phyloP scores from a whole-genome alignment of 1,139 yeast species.

The Casaregolazyma suthepensis region DNA sequence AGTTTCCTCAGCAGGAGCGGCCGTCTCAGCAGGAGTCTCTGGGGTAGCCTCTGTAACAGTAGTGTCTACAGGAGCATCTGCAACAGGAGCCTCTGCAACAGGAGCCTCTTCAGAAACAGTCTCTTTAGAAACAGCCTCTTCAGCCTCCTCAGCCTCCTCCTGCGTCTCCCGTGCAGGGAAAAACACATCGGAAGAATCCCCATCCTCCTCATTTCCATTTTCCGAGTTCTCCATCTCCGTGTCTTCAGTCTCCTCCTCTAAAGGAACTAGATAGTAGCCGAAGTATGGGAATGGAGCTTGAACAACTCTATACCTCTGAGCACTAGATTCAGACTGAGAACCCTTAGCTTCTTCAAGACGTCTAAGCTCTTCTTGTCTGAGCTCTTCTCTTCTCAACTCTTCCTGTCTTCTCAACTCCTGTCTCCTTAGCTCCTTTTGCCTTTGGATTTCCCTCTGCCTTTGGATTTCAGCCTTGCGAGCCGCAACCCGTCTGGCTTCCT shows the following conservation, averaged over 20 bases:
- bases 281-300: conserved; percentile 5
- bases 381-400: conserved; percentile 2
- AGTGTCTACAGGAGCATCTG: neutral
- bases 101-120: neutral
- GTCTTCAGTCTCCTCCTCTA: conserved; percentile 6
- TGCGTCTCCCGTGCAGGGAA: neutral
- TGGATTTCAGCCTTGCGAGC: conserved; percentile 1
- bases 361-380: neutral
- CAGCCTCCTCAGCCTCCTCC: neutral
- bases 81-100: neutral
- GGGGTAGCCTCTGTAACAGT: conserved; percentile 1
- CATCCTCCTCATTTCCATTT: neutral
- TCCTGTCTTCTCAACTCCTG: neutral
- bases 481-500: neutral
- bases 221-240: conserved; percentile 1
- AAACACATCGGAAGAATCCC: neutral
- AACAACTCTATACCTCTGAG: conserved; percentile 6
- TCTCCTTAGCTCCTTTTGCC: neutral
- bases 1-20: too few species aligned
- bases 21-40: too few species aligned
- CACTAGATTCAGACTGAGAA: neutral
- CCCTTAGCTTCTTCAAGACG: conserved; percentile 4
- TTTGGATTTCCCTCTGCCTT: neutral
- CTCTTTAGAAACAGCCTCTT: neutral
- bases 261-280: conserved; percentile 4